phyloP scores from a whole-genome alignment of 2,329 filamentous ascomycete species.

The Zymoseptoria pseudotritici region DNA sequence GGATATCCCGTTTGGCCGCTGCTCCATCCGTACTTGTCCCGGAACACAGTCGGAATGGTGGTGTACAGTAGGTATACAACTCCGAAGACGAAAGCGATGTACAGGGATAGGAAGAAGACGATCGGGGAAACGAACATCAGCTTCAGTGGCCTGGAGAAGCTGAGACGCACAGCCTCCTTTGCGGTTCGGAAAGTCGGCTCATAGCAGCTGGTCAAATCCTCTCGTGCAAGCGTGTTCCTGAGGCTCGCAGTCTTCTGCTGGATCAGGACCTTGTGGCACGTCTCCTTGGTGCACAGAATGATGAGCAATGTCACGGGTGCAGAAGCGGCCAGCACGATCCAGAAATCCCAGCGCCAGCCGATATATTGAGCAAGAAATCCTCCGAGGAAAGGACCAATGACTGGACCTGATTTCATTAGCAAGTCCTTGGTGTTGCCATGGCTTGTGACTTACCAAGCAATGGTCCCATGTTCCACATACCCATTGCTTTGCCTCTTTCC shows the following conservation, averaged over 20 bases:
- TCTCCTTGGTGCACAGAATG: conserved; percentile 39
- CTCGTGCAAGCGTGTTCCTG: conserved; percentile 44
- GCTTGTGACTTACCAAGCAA: conserved; percentile 17
- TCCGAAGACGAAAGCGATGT: conserved; percentile 22
- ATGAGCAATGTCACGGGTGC: conserved; percentile 30
- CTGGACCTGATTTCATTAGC: conserved; percentile 8
- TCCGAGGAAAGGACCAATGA: conserved; percentile 52
- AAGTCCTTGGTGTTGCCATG: neutral
- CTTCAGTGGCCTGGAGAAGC: conserved; percentile 46
- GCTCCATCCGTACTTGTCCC: conserved; percentile 17
- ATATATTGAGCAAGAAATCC: conserved; percentile 55
- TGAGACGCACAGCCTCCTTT: conserved; percentile 36
- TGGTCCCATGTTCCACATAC: conserved; percentile 25
- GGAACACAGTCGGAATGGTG: conserved; percentile 17
- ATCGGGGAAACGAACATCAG: conserved; percentile 23
- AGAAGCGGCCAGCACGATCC: conserved; percentile 43
- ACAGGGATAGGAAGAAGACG: conserved; percentile 19
- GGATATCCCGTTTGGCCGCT: conserved; percentile 19
- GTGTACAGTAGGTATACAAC: conserved; percentile 24
- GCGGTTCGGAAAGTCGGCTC: conserved; percentile 33
- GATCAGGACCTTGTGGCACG: conserved; percentile 42
- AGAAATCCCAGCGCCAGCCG: conserved; percentile 77
- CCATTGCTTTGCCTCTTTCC: conserved; percentile 24
- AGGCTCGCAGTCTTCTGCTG: conserved; percentile 39
- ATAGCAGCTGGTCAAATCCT: conserved; percentile 29